Conservation (phyloP, 2,329 filamentous ascomycete genomes). For the Rutstroemia sp. region DNA sequence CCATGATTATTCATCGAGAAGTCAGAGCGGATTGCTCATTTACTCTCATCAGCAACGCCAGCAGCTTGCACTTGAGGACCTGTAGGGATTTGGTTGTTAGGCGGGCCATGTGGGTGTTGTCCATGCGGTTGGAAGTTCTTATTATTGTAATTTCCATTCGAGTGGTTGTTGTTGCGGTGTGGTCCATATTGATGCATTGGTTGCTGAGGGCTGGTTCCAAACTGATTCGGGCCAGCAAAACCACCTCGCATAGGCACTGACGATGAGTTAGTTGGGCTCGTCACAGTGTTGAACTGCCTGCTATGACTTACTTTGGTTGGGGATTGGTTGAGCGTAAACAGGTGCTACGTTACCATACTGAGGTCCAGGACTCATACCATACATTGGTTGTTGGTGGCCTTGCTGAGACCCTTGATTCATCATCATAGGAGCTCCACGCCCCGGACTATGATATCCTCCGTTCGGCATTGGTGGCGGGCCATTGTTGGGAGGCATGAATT, state of each 20-base stretch:
- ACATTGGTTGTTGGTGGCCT: conserved; percentile 61
- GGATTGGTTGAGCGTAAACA: conserved; percentile 62
- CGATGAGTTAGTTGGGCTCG: conserved; percentile 33
- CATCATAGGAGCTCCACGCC: conserved; percentile 82
- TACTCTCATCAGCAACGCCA: conserved; percentile 39
- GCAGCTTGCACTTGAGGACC: conserved; percentile 32
- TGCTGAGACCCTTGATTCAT: conserved; percentile 90
- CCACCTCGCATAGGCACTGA: conserved; percentile 54
- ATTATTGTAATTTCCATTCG: conserved; percentile 45
- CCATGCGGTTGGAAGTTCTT: conserved; percentile 41
- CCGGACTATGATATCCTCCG: conserved; percentile 83
- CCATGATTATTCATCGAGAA: conserved; percentile 15
- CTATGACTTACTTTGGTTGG: conserved; percentile 59
- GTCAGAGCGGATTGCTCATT: conserved; percentile 32
- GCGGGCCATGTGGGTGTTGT: conserved; percentile 34
- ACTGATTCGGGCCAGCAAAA: conserved; percentile 56
- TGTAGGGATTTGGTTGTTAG: conserved; percentile 30
- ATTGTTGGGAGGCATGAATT: conserved; percentile 53
- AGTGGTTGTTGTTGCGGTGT: conserved; percentile 42
- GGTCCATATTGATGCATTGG: conserved; percentile 52
- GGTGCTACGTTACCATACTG: conserved; percentile 44
- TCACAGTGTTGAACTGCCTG: conserved; percentile 4
- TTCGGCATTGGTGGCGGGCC: conserved; percentile 53
- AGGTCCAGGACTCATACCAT: conserved; percentile 60
- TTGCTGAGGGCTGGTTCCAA: conserved; percentile 59